Evolutionary conservation across 1,284 basidiomycete genomes (phyloP).

Genomic region (Stygiomarasmius scandens): DNA sequence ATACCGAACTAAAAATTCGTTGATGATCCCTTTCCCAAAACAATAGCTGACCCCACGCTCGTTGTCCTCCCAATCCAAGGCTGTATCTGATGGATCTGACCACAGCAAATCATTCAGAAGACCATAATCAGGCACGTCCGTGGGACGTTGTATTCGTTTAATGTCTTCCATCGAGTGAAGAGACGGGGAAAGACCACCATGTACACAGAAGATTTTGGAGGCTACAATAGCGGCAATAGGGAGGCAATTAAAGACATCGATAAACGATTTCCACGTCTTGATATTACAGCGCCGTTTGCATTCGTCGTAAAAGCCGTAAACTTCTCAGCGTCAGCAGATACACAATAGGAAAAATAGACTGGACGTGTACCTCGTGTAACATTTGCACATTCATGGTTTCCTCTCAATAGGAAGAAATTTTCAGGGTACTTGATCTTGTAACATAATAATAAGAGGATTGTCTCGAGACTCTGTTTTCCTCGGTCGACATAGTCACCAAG

Average conservation of each 20-base stretch:
- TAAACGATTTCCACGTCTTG: constrained; percentile 99
- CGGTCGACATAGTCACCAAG: constrained; percentile 98
- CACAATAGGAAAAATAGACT: constrained; percentile 11
- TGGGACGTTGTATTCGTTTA: constrained; percentile 95
- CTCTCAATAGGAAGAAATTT: constrained; percentile 97
- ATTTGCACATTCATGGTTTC: constrained; percentile 99
- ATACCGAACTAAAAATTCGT: constrained; percentile 89
- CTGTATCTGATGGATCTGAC: constrained; percentile 98
- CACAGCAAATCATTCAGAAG: constrained; percentile 96
- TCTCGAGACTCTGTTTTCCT: constrained; percentile 98
- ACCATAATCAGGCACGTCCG: constrained; percentile 99
- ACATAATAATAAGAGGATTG: constrained; percentile 93
- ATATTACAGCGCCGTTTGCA: constrained; percentile 99
- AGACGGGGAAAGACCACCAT: constrained; percentile 97
- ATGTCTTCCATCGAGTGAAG: constrained; percentile 99
- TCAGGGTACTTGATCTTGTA: constrained; percentile 99
- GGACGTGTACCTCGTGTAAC: constrained; percentile 84
- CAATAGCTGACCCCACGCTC: constrained; percentile 99
- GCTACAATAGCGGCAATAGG: constrained; percentile 99
- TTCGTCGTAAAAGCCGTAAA: constrained; percentile 99
- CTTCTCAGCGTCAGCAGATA: constrained; percentile 48
- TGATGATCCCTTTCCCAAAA: constrained; percentile 97
- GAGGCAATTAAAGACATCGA: constrained; percentile 99
- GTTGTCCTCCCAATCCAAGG: constrained; percentile 99
- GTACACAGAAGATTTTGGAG: constrained; percentile 99